phyloP scores from a whole-genome alignment of 129 eudicot species.

The Pittosporum tobira region DNA sequence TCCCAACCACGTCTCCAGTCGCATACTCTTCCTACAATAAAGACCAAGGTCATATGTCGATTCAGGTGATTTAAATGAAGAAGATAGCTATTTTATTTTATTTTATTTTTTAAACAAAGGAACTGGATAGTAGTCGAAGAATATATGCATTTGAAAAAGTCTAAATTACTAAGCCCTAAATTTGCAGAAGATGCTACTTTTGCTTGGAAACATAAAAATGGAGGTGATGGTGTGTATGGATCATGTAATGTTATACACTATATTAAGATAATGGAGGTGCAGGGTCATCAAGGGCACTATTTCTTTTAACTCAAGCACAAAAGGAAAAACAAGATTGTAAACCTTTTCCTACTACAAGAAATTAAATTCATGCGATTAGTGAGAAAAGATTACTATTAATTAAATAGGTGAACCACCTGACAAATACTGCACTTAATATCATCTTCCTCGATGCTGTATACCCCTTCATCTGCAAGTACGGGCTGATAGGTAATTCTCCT shows the following conservation, averaged over 20 bases:
- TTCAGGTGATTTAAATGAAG: neutral
- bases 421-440: constrained; percentile 80
- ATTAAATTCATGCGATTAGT: neutral
- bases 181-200: no score
- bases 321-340: neutral
- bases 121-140: no score
- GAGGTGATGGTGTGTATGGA: neutral
- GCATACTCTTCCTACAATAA: constrained; percentile 65
- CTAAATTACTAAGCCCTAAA: no score
- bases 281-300: no score
- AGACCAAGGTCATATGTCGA: neutral
- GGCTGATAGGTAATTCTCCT: constrained; percentile 35
- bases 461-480: constrained; percentile 16
- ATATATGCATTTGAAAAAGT: no score
- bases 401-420: constrained; percentile 46
- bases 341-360: neutral
- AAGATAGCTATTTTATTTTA: no score
- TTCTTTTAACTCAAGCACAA: no score
- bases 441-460: constrained; percentile 26
- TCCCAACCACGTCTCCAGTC: constrained; percentile 63
- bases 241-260: no score
- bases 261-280: no score
- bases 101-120: no score
- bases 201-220: no score
- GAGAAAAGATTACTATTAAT: neutral